Base-by-base conservation (phyloP, 371 early-diverging fungal species). In the Actinomortierella ambigua region DNA sequence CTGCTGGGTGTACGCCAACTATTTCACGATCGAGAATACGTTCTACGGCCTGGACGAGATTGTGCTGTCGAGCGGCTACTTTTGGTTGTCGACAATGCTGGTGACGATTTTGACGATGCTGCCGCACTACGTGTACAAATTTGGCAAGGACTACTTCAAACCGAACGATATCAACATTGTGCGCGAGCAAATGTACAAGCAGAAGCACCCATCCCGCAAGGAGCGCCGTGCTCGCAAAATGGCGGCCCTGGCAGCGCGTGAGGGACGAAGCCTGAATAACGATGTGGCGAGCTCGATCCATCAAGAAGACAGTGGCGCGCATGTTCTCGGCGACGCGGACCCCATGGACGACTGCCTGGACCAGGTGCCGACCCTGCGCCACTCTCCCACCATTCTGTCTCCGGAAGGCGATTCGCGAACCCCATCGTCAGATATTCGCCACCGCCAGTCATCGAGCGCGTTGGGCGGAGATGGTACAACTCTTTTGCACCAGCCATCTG, bases 151-250 rank as follows among this genome's bases (percentile, higher is more conserved):
- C 47, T 77, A 79, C 15, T 70, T 80, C 68, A 77, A 76, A 59
- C 88, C 88, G 22, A 85, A 75, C 50, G 88, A 88, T 62, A 76
- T 77, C 1, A 85, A 85, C 39, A 77, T 88, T 49, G 76, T 88
- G 34, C 84, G 84, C 27, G 88, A 87, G 53, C 76, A 76, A 52
- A 53, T 76, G 9, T 63, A 68, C 63, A 50, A 40, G 40, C 62
- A 58, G 50, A 78, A 76, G 63, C 68, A 76, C 28, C 58, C 59
- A 3, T 70, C 70, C 24, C 61, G 24, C 56, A 67, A 63, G 48
- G 65, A 69, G 50, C 61, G 65, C 27, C 65, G 75, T 24, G 73
- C 73, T 34, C 58, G 60, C 20, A 75, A 60, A 50, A 34, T 69
- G 34, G 62, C 53, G 54, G 69, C 62, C n/a, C 52, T 75, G 53